Percentiles rank a stretch among this genome's conserved stretches.
Conservation (phyloP, 163 green algal genomes). For the Prototheca cutis region DNA sequence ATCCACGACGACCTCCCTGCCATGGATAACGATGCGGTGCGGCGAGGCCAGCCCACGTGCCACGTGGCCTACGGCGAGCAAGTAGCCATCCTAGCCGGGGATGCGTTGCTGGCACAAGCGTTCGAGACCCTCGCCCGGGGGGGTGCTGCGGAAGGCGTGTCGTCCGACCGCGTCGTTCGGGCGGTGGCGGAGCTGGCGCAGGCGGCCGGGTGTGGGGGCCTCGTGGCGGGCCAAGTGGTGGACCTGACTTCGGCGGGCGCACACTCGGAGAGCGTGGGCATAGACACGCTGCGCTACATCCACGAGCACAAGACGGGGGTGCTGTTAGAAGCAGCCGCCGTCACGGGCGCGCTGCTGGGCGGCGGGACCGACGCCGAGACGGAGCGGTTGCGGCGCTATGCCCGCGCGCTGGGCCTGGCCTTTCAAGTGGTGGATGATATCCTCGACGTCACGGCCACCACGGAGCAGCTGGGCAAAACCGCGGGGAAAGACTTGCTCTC, state of each 20-base stretch:
- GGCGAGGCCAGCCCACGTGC: slow-evolving; percentile 81
- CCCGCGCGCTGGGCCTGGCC: slow-evolving; percentile 85
- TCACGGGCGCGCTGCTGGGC: slow-evolving; percentile 82
- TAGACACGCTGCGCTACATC: slow-evolving; percentile 82
- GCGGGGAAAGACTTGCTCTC: slow-evolving; percentile 87
- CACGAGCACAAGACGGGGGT: slow-evolving; percentile 97
- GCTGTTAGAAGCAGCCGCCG: slow-evolving; percentile 88
- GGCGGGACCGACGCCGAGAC: slow-evolving; percentile 74
- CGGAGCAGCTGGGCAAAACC: slow-evolving; percentile 93
- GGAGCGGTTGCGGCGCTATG: slow-evolving; percentile 83
- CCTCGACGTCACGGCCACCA: slow-evolving; percentile 89
- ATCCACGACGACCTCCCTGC: slow-evolving; percentile 98
- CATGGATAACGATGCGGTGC: slow-evolving; percentile 99
- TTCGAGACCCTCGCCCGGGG: slow-evolving; percentile 93
- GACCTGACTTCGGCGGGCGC: slow-evolving; percentile 86
- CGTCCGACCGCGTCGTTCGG: slow-evolving; percentile 67
- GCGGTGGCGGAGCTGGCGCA: slow-evolving; percentile 29
- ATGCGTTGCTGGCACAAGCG: slow-evolving; percentile 83
- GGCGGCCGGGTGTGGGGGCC: slow-evolving; percentile 70
- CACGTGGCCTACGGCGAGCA: slow-evolving; percentile 94
- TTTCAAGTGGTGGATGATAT: slow-evolving; percentile 99
- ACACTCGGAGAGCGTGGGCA: slow-evolving; percentile 12
- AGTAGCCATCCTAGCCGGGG: slow-evolving; percentile 93
- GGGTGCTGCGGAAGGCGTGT: slow-evolving; percentile 40
- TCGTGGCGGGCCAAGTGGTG: slow-evolving; percentile 91